These are phyloP conservation scores for Barbarea vulgaris DNA, from an alignment of 345 rosid genomes.

Conservation along the genomic window DNA sequence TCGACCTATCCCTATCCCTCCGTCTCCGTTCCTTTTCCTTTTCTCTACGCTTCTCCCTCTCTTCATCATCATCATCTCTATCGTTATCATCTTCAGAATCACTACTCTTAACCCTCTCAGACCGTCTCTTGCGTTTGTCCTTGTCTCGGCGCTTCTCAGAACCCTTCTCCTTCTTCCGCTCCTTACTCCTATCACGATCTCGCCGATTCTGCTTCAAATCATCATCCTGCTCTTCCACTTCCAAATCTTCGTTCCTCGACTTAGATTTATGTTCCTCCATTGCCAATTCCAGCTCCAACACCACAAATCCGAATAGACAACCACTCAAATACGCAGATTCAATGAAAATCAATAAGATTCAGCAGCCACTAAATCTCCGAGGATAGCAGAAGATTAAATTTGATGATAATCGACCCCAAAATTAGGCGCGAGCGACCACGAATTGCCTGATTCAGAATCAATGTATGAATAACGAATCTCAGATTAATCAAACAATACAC, in stretches of 20 bases:
- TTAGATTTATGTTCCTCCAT: conserved; percentile 39
- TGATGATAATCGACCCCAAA: background rate
- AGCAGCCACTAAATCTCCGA: background rate
- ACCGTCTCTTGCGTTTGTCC: conserved; percentile 41
- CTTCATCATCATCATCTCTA: conserved; percentile 52
- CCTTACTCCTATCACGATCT: conserved; percentile 52
- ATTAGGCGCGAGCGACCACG: background rate
- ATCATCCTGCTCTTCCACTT: conserved; percentile 35
- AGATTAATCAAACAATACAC: background rate
- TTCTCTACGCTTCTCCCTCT: conserved; percentile 46
- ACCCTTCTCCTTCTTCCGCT: conserved; percentile 56
- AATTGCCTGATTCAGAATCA: conserved; percentile 26
- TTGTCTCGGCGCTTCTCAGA: conserved; percentile 48
- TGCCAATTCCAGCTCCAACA: background rate
- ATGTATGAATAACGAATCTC: background rate
- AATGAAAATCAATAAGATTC: background rate
- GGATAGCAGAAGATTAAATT: background rate
- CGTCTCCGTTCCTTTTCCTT: conserved; percentile 48
- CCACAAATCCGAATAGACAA: conserved; percentile 9
- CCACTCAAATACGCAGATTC: conserved; percentile 2
- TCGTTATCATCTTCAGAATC: conserved; percentile 53
- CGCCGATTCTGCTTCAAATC: conserved; percentile 61
- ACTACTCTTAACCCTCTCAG: conserved; percentile 55
- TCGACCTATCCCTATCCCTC: conserved; percentile 42
- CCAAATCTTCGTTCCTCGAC: conserved; percentile 23